Percentiles rank a stretch among this genome's conserved stretches.
Evolutionary conservation across 257 asterid genomes (phyloP).

Genomic region (Solanum dulcamara): DNA sequence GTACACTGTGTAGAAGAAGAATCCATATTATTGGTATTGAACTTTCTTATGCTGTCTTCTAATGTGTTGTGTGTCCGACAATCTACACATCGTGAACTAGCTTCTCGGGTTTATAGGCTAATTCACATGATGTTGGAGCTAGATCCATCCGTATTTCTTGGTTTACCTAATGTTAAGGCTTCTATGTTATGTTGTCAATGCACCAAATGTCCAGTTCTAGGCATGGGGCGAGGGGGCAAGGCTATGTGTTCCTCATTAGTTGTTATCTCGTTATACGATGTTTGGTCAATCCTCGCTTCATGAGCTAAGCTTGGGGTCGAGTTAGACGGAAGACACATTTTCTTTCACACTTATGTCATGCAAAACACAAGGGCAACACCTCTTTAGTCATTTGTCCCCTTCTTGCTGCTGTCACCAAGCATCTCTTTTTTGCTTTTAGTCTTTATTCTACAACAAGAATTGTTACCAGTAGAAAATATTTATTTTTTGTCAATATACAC

Average conservation of each 20-base stretch:
- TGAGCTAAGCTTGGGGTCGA: no score
- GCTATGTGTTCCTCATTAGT: background rate
- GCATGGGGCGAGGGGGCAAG: background rate
- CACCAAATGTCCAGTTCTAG: background rate
- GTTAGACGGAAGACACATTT: background rate
- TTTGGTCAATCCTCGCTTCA: background rate
- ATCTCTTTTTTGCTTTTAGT: background rate
- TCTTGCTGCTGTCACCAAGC: background rate
- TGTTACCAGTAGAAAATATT: background rate
- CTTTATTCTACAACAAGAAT: background rate
- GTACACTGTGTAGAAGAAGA: background rate
- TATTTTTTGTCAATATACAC: background rate
- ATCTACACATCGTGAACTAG: background rate
- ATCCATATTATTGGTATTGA: background rate
- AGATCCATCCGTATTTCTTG: background rate
- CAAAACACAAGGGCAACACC: background rate
- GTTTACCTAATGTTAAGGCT: background rate
- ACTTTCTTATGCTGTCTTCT: no score
- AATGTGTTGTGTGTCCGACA: background rate
- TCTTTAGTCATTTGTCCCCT: background rate
- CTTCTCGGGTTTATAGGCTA: background rate
- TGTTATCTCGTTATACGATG: background rate
- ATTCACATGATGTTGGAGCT: background rate
- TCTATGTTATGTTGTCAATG: background rate
- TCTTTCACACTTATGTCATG: background rate